These are phyloP conservation scores for Fonsecaea nubica DNA, from an alignment of 2,329 filamentous ascomycete species.

Conservation along the genomic window DNA sequence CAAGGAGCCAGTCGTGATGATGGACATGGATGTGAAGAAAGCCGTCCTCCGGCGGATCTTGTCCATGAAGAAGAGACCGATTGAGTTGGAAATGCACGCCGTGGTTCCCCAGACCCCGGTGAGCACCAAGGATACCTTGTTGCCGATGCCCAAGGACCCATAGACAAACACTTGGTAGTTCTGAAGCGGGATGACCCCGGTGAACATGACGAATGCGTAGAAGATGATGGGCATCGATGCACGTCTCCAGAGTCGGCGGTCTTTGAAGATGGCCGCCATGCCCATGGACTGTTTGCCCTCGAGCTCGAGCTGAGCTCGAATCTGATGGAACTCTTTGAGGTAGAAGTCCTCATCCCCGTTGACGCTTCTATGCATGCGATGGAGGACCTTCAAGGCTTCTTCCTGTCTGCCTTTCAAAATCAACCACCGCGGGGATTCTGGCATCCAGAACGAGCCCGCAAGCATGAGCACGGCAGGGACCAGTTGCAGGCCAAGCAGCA, in stretches of 20 bases:
- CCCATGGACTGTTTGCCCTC: too few relatives aligned
- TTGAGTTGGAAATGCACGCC: too few relatives aligned
- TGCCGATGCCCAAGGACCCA: constrained; percentile 61
- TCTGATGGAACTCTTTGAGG: constrained; percentile 10
- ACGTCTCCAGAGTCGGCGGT: too few relatives aligned
- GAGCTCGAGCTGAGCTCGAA: constrained; percentile 16
- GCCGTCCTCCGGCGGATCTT: constrained; percentile 60
- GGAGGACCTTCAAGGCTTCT: background rate
- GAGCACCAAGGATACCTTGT: constrained; percentile 62
- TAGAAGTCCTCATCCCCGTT: constrained; percentile 12
- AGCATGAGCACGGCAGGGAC: constrained; percentile 7
- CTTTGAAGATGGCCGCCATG: too few relatives aligned
- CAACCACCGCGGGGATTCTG: constrained; percentile 7
- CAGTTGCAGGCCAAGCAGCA: constrained; percentile 8
- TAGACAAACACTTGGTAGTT: constrained; percentile 80
- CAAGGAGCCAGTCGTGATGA: too few relatives aligned
- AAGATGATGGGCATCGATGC: too few relatives aligned
- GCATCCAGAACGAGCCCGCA: constrained; percentile 3
- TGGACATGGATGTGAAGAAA: too few relatives aligned
- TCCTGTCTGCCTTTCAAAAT: constrained; percentile 7
- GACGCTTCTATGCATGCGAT: constrained; percentile 2
- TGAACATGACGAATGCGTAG: too few relatives aligned
- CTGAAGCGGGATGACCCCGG: constrained; percentile 82
- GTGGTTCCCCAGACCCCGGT: constrained; percentile 88
- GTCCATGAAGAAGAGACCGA: constrained; percentile 86